These are phyloP conservation scores for Mallotus nudiflorus DNA, from an alignment of 345 rosid species.

Conservation along the genomic window DNA sequence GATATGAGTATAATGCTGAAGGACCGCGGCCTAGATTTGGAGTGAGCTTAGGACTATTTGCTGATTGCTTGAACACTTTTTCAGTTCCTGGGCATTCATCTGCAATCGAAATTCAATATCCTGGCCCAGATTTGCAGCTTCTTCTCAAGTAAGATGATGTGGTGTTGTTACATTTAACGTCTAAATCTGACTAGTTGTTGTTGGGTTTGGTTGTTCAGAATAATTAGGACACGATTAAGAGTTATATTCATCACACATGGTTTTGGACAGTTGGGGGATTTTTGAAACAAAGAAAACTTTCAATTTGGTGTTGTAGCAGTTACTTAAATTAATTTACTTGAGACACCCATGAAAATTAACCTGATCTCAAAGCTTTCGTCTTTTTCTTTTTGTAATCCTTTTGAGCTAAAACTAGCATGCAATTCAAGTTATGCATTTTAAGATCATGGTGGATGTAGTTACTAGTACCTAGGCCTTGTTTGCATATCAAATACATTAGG, in stretches of 20 bases:
- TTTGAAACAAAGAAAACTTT: background rate
- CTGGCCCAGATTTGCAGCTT: constrained; percentile 97
- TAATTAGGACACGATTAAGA: background rate
- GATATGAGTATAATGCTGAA: constrained; percentile 62
- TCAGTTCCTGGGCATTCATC: constrained; percentile 71
- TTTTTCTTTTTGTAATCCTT: background rate
- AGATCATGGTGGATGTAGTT: too few species aligned
- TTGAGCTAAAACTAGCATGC: too few species aligned
- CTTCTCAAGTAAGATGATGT: constrained; percentile 68
- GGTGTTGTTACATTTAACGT: background rate
- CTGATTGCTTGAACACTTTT: constrained; percentile 89
- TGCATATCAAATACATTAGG: too few species aligned
- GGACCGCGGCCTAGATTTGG: constrained; percentile 89
- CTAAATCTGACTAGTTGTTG: background rate
- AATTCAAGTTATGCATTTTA: too few species aligned
- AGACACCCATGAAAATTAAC: background rate
- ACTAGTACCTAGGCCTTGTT: too few species aligned
- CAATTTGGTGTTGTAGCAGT: background rate
- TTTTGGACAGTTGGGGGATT: background rate
- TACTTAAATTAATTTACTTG: background rate
- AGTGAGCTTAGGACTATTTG: constrained; percentile 80
- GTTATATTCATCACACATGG: too few species aligned
- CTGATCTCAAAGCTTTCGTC: background rate
- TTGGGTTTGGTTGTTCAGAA: background rate
- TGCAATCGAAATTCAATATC: constrained; percentile 75